A percentile compares a stretch with the other conserved stretches of the same genome.
Evolutionary conservation across 768 basidiomycete species (phyloP).

Genomic region (Tulasnella sp.): DNA sequence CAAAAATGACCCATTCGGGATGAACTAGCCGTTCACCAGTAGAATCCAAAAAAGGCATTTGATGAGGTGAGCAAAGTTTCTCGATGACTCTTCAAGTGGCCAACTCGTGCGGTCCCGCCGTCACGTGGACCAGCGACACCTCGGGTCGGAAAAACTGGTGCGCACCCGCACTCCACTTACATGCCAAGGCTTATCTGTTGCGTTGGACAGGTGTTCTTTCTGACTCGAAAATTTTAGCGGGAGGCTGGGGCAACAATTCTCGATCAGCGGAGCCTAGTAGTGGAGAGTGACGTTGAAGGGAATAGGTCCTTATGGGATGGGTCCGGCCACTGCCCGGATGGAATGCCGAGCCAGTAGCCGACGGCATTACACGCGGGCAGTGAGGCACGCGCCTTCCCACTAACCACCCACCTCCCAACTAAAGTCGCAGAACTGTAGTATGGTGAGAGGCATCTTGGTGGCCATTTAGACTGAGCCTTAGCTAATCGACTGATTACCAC

Average conservation of each 20-base stretch:
- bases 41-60: neutral
- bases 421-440: neutral
- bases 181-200: neutral
- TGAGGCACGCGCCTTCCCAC: neutral
- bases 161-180: neutral
- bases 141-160: neutral
- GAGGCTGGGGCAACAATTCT: neutral
- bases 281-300: neutral
- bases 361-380: neutral
- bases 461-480: neutral
- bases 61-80: neutral
- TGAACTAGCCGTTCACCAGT: neutral
- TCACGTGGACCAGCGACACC: neutral
- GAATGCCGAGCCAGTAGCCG: no score
- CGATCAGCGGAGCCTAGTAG: neutral
- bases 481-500: neutral
- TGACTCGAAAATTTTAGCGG: neutral
- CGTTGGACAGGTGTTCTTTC: neutral
- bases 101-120: neutral
- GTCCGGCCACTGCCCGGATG: no score
- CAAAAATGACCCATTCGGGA: neutral
- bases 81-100: slow-evolving; percentile 8
- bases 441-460: neutral
- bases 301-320: no score
- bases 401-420: neutral